Evolutionary conservation across 2,329 filamentous ascomycete species (phyloP).

Genomic region (Aulographum hederae): DNA sequence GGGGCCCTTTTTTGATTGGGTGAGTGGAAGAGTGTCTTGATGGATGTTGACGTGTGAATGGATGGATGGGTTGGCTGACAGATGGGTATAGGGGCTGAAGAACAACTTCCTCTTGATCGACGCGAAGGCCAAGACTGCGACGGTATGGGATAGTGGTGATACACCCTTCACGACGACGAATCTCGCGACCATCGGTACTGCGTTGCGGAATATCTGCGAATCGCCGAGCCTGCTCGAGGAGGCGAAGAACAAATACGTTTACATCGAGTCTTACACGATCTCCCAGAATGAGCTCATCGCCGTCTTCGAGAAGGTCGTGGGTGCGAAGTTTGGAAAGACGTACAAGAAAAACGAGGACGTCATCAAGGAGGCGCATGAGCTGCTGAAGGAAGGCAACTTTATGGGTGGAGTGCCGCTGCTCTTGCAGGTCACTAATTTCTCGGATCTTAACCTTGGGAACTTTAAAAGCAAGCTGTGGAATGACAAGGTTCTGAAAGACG

Average conservation of each 20-base stretch:
- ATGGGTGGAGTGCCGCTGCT: too few relatives aligned
- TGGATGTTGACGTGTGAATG: not conserved
- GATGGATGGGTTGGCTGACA: constrained; percentile 1
- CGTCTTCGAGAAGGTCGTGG: constrained; percentile 33
- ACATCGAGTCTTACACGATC: constrained; percentile 36
- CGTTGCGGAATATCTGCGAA: constrained; percentile 24
- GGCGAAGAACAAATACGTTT: constrained; percentile 40
- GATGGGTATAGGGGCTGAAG: constrained; percentile 22
- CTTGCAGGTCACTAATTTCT: too few relatives aligned
- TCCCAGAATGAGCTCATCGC: constrained; percentile 39
- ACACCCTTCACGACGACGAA: constrained; percentile 33
- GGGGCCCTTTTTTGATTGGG: constrained; percentile 45
- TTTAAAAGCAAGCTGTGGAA: too few relatives aligned
- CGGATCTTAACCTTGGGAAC: too few relatives aligned
- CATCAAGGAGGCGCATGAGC: not conserved
- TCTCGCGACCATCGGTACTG: constrained; percentile 30
- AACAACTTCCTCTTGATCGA: constrained; percentile 34
- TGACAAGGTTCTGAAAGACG: too few relatives aligned
- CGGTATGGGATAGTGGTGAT: constrained; percentile 38
- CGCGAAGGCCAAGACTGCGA: constrained; percentile 28
- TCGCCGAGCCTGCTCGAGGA: constrained; percentile 19
- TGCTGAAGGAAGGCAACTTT: not conserved
- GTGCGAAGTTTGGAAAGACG: constrained; percentile 31
- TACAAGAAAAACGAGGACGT: constrained; percentile 8
- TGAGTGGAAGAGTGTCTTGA: constrained; percentile 9